Conservation (phyloP, 2,329 filamentous ascomycete species). For the Alternaria dauci region DNA sequence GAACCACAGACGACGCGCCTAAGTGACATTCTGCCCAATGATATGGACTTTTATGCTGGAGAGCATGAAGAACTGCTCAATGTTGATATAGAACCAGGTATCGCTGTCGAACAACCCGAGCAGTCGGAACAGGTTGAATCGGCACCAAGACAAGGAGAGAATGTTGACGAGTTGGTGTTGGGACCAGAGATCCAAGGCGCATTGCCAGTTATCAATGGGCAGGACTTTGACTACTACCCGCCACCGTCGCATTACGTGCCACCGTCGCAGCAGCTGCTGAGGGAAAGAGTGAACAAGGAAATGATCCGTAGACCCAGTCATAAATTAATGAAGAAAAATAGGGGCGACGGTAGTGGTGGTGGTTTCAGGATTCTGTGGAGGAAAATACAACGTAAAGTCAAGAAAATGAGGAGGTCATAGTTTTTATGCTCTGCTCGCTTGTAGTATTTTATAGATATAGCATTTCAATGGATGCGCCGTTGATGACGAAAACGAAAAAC, state of each 20-base stretch:
- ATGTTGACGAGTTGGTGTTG: neutral
- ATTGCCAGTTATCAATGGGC: neutral
- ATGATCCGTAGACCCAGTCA: neutral
- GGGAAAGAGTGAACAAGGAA: neutral
- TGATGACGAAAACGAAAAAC: neutral
- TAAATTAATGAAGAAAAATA: neutral
- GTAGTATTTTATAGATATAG: neutral
- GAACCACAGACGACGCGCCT: neutral
- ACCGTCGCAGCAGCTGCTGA: too few species aligned
- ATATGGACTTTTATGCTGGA: neutral
- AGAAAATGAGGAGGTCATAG: neutral
- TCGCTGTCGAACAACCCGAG: neutral
- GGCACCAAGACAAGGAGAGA: too few species aligned
- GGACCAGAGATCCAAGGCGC: neutral
- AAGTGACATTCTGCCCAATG: slow-evolving; percentile 11
- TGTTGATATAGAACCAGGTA: neutral
- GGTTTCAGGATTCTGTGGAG: neutral
- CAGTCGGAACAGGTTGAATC: neutral
- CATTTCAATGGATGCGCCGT: neutral
- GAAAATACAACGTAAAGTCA: neutral
- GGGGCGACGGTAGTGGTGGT: neutral
- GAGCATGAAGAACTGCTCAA: neutral
- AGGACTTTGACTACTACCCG: slow-evolving; percentile 16
- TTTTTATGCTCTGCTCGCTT: neutral
- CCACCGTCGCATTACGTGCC: neutral